Evolutionary conservation across 495 filamentous ascomycete species (phyloP).

Genomic region (Tricharina praecox): DNA sequence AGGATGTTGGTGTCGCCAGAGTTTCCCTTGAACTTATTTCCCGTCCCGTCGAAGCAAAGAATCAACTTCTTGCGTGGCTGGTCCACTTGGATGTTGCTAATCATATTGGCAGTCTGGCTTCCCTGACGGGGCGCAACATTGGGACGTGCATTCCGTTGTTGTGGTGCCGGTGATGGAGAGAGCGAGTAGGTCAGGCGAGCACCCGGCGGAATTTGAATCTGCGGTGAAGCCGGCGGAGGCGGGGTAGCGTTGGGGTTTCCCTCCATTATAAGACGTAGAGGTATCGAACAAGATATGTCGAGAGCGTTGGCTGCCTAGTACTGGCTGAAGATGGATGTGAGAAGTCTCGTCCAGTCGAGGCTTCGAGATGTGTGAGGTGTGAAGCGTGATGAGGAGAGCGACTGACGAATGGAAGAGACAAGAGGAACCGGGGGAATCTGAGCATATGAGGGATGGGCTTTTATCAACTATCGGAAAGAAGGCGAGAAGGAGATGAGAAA

Average conservation of each 20-base stretch:
- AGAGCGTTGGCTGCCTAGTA: too few relatives aligned
- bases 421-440: too few relatives aligned
- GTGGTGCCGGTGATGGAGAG: neutral
- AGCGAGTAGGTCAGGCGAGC: neutral
- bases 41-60: constrained; percentile 79
- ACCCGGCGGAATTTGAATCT: neutral
- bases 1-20: constrained; percentile 75
- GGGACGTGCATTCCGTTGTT: neutral
- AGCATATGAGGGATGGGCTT: too few relatives aligned
- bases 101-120: neutral
- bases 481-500: too few relatives aligned
- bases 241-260: neutral
- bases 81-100: neutral
- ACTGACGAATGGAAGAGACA: too few relatives aligned
- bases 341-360: too few relatives aligned
- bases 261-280: neutral
- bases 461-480: too few relatives aligned
- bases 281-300: too few relatives aligned
- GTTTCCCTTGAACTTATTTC: constrained; percentile 70
- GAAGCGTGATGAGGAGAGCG: too few relatives aligned
- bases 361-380: too few relatives aligned
- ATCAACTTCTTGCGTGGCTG: constrained; percentile 34
- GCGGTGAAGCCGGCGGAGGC: neutral
- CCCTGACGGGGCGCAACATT: neutral
- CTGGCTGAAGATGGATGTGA: too few relatives aligned